phyloP scores from a whole-genome alignment of 2,329 filamentous ascomycete genomes.

The Trichoderma oligosporum region DNA sequence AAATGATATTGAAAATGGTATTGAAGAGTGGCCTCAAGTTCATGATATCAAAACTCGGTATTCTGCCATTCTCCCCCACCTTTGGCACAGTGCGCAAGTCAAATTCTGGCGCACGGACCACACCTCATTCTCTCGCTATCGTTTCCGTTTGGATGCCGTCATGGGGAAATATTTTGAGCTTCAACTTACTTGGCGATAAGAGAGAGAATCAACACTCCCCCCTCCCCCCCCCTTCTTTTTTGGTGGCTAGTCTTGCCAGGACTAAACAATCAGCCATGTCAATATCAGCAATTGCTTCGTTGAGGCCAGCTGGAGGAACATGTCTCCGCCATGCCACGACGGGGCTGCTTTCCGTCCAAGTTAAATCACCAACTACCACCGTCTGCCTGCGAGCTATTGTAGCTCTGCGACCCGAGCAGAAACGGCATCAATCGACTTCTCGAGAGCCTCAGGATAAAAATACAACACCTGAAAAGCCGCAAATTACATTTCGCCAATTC shows the following conservation, averaged over 20 bases:
- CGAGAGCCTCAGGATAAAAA: conserved; percentile 18
- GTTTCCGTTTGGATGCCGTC: conserved; percentile 7
- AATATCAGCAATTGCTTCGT: conserved; percentile 33
- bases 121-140: neutral
- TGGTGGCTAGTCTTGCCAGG: no score
- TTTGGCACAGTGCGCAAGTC: conserved; percentile 12
- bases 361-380: conserved; percentile 29
- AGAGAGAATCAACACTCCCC: no score
- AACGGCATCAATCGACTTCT: conserved; percentile 29
- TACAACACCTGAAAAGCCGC: conserved; percentile 26
- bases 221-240: no score
- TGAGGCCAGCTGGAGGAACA: conserved; percentile 32
- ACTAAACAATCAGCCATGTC: conserved; percentile 28
- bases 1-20: no score
- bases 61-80: conserved; percentile 11
- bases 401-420: conserved; percentile 28
- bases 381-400: conserved; percentile 32
- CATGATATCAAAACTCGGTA: neutral
- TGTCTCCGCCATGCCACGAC: conserved; percentile 30
- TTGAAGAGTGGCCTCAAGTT: neutral
- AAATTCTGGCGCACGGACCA: conserved; percentile 22
- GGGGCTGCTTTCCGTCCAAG: conserved; percentile 34
- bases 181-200: neutral
- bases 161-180: conserved; percentile 12
- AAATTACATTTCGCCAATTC: conserved; percentile 34